Base-by-base conservation (phyloP, 306 rosid species). In the Rubus parviflorus region DNA sequence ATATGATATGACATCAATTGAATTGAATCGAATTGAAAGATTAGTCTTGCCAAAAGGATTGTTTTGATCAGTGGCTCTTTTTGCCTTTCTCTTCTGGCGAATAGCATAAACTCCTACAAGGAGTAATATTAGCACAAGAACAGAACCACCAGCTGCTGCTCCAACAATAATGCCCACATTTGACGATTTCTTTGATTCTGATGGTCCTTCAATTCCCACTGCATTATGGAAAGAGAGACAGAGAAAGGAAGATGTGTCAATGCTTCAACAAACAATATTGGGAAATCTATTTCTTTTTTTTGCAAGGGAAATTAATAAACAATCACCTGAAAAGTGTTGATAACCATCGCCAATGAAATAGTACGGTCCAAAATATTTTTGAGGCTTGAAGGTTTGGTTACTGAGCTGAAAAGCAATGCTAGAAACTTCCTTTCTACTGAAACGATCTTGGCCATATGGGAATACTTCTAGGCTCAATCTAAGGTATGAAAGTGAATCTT, bases 131-230 rank as follows among this genome's bases (percentile, higher is more conserved):
- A 91, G 64, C 76, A 91, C 30, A 53, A 91, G 81, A 74, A 83
- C 78, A 17, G 81, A 30, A 79, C 96, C 92, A 57, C 96, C 97
- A 42, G 22, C 87, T 45, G 82, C 83, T 71, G 86, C 95, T 74
- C 98, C 97, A 74, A 89, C 82, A 75, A 87, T 85, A 64, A 90
- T 46, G 20, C 81, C 87, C 77, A 63, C 2, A 37, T 63, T 63
- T 37, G 69, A 63, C 6, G 69, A 63, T 16, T 85, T 86, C 49
- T 79, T n/a, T 12, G 80, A 46, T 6, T 47, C 54, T 15, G 4
- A 61, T 46, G 72, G 19, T 62, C 37, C 82, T 63, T n/a, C 58
- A 25, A 66, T 17, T 37, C 37, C 46, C 14, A 7, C 46, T 63
- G 69, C 69, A 37, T 63, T 40, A 37, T 16, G 46, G 37, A 74